Evolutionary conservation across 768 basidiomycete genomes (phyloP).

Genomic region (Trametes villosa): DNA sequence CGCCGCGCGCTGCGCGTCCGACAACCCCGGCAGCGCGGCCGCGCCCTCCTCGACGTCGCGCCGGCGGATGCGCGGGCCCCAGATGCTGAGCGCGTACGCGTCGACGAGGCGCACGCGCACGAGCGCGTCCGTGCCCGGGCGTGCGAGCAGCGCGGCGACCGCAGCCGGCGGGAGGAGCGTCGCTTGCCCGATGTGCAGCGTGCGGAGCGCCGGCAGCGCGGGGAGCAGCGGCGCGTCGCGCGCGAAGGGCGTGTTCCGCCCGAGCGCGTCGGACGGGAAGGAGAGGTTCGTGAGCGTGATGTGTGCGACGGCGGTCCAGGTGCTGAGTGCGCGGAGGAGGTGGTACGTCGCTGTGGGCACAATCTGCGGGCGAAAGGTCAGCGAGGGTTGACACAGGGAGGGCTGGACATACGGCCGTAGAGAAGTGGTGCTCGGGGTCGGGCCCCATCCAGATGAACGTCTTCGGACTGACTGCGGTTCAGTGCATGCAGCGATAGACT

Average conservation of each 20-base stretch:
- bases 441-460: constrained; percentile 62
- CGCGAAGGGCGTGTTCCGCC: constrained; percentile 23
- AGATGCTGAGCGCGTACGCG: constrained; percentile 58
- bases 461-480: constrained; percentile 41
- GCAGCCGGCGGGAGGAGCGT: constrained; percentile 47
- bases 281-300: constrained; percentile 54
- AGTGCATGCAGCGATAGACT: too few species aligned
- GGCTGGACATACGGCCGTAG: constrained; percentile 53
- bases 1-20: constrained; percentile 24
- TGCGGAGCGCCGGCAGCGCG: constrained; percentile 42
- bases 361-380: constrained; percentile 37
- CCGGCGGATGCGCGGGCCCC: constrained; percentile 57
- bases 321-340: constrained; percentile 45
- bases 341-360: constrained; percentile 44
- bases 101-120: constrained; percentile 51
- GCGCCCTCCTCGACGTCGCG: constrained; percentile 51
- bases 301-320: constrained; percentile 49
- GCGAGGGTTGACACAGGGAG: neutral
- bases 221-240: constrained; percentile 37
- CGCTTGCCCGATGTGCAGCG: constrained; percentile 54
- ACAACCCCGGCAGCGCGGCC: constrained; percentile 33
- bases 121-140: constrained; percentile 34
- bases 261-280: constrained; percentile 37
- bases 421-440: constrained; percentile 64
- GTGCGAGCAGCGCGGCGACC: constrained; percentile 43